phyloP scores from a whole-genome alignment of 768 basidiomycete genomes.

The Agaricus subrufescens region DNA sequence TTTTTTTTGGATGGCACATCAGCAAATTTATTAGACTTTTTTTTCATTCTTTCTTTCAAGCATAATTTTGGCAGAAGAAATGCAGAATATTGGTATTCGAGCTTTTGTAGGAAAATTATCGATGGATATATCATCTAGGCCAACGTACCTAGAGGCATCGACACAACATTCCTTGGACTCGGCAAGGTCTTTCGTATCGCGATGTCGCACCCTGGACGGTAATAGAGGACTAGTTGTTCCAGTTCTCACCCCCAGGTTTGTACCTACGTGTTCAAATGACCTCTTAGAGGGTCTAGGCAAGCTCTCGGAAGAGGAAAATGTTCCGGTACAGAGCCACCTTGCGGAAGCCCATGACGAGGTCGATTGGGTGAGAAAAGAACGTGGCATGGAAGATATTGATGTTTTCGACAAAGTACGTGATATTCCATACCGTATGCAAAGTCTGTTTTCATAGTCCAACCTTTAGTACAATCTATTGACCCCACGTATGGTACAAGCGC shows the following conservation, averaged over 20 bases:
- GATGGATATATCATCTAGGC: slow-evolving; percentile 64
- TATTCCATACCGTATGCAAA: neutral
- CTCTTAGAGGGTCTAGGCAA: slow-evolving; percentile 59
- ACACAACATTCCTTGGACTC: slow-evolving; percentile 42
- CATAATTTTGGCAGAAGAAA: slow-evolving; percentile 70
- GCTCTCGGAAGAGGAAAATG: slow-evolving; percentile 39
- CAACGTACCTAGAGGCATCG: slow-evolving; percentile 67
- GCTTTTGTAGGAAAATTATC: slow-evolving; percentile 88
- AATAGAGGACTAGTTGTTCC: slow-evolving; percentile 60
- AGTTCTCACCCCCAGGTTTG: slow-evolving; percentile 84
- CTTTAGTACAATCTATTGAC: slow-evolving; percentile 34
- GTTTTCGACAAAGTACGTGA: slow-evolving; percentile 62
- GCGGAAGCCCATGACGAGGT: slow-evolving; percentile 78
- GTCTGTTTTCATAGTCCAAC: slow-evolving; percentile 35
- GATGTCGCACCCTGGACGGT: slow-evolving; percentile 37
- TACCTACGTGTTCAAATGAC: slow-evolving; percentile 80
- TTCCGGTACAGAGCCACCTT: slow-evolving; percentile 76
- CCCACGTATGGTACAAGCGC: slow-evolving; percentile 71
- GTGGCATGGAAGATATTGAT: slow-evolving; percentile 65
- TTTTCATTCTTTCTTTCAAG: slow-evolving; percentile 29
- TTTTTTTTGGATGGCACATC: neutral
- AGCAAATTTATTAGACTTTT: neutral
- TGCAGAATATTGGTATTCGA: slow-evolving; percentile 68
- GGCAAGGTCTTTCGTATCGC: slow-evolving; percentile 51
- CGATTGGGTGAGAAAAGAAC: slow-evolving; percentile 59